Evolutionary conservation across 257 asterid genomes (phyloP).

Genomic region (Voacanga thouarsii): DNA sequence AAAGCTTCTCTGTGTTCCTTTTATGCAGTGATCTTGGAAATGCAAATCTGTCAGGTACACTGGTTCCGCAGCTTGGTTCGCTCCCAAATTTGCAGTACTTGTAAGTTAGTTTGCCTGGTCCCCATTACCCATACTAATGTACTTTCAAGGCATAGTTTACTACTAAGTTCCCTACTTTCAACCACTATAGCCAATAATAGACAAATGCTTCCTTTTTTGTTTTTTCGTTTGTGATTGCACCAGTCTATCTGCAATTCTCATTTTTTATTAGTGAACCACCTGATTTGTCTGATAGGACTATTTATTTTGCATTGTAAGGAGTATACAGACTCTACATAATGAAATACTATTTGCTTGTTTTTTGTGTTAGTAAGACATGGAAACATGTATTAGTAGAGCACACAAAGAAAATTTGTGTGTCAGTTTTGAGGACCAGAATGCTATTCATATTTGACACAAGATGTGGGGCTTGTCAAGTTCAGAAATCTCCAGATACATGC

Average conservation of each 20-base stretch:
- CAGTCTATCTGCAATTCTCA: background rate
- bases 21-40: constrained; percentile 88
- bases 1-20: constrained; percentile 11
- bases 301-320: background rate
- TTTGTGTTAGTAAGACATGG: background rate
- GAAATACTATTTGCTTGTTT: background rate
- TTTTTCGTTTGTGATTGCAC: background rate
- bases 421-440: background rate
- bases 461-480: background rate
- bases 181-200: background rate
- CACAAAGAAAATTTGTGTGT: background rate
- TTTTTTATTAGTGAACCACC: background rate
- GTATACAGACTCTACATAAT: background rate
- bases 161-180: background rate
- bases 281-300: background rate
- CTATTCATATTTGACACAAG: background rate
- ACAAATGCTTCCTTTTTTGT: background rate
- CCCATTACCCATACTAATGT: background rate
- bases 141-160: background rate
- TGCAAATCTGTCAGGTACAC: constrained; percentile 85
- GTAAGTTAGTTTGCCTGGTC: constrained; percentile 47
- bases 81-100: constrained; percentile 74
- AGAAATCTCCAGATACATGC: background rate
- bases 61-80: constrained; percentile 88
- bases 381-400: background rate